These are phyloP conservation scores for Chlorella sp. DNA, from an alignment of 139 green algal genomes.

Conservation along the genomic window DNA sequence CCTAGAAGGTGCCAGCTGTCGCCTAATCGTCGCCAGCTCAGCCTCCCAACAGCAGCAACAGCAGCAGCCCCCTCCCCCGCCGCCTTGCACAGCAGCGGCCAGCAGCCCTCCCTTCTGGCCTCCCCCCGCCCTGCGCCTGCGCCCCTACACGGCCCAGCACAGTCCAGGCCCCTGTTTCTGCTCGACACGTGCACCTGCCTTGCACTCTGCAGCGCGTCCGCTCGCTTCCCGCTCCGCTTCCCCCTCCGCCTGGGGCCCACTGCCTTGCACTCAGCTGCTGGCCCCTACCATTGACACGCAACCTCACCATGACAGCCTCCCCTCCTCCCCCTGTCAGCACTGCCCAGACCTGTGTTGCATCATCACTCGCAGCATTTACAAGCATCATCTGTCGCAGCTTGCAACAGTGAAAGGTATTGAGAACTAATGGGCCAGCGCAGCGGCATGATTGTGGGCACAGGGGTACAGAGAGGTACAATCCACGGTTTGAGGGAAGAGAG, in stretches of 20 bases:
- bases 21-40: no score
- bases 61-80: constrained; percentile 15
- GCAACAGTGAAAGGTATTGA: background rate
- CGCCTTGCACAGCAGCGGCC: constrained; percentile 27
- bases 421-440: no score
- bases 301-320: no score
- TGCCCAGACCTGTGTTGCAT: no score
- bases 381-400: no score
- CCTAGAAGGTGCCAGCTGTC: background rate
- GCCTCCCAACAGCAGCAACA: background rate
- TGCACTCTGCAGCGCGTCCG: constrained; percentile 8
- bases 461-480: background rate
- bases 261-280: constrained; percentile 4
- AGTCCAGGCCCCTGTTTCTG: background rate
- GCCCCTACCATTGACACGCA: background rate
- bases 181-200: constrained; percentile 3
- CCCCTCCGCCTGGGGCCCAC: background rate
- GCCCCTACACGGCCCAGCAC: no score
- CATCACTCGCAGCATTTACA: no score
- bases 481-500: background rate
- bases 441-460: background rate
- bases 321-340: no score
- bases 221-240: background rate
- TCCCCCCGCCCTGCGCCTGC: background rate
- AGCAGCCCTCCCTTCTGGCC: background rate